Base-by-base conservation (phyloP, 768 basidiomycete species). In the Xanthoconium purpureum region DNA sequence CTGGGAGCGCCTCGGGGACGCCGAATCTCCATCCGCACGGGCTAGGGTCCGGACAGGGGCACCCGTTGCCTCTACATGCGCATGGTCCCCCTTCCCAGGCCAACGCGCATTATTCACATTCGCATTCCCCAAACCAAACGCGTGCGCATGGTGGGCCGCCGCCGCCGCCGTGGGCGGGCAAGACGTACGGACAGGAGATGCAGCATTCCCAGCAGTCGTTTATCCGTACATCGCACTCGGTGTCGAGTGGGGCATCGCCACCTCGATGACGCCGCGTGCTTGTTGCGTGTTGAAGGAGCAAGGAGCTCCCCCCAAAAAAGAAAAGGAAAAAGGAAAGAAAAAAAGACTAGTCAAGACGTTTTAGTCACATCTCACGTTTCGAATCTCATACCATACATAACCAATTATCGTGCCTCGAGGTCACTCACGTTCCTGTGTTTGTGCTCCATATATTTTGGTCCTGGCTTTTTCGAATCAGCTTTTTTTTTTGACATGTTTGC, bases 191-290 rank as follows among this genome's bases (percentile, higher is more conserved):
- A 13, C 59, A 60, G 6, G 64, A 69, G 15, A 55, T 58, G 60
- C 71, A 55, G 45, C 66, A 76, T 10, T 69, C 75, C 42, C 77
- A 78, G 32, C 80, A 79, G 55, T 79, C 78, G 20, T 81, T 80
- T 61, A 72, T 80, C 66, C 72, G 78, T 17, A 72, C 76, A 35
- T 75, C 78, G 42, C 78, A 78, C 40, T 72, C 76, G 30, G 72
- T 70, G 49, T 75, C 75, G 49, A 73, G 69, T 10, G 73, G 70
- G 11, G 68, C 72, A 6, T 75, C 75, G 10, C 73, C 74, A 4
- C 65, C 64, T 49, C 39, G 54, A 43, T 55, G 36, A 54, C 32
- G 8, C 15, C n/a, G n/a, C 10, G 36, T 36, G 20, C 15, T 15
- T 24, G 24, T 24, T 24, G 24, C 24, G 24, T 4, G 24, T 24